phyloP scores from a whole-genome alignment of 345 rosid genomes.

The Brassica rapa region DNA sequence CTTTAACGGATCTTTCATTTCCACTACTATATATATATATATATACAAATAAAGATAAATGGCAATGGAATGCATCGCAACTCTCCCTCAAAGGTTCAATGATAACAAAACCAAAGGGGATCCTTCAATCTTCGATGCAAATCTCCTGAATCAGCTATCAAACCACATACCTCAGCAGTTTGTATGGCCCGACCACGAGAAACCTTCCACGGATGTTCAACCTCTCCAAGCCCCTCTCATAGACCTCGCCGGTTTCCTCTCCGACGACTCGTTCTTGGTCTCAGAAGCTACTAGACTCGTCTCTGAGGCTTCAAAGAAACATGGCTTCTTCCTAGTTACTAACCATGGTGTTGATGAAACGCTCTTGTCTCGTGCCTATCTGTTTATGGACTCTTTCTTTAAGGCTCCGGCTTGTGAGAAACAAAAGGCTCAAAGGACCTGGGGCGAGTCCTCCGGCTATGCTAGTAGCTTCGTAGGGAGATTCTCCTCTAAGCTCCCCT shows the following conservation, averaged over 20 bases:
- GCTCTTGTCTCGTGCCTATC: slow-evolving; percentile 15
- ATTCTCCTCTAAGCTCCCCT: slow-evolving; percentile 4
- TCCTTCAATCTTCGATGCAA: slow-evolving; percentile 57
- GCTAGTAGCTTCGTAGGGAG: slow-evolving; percentile 10
- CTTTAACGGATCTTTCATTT: slow-evolving; percentile 1
- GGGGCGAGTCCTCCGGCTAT: slow-evolving; percentile 11
- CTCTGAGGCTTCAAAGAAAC: slow-evolving; percentile 10
- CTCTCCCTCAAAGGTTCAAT: slow-evolving; percentile 26
- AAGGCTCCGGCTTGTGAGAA: neutral
- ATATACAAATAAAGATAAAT: slow-evolving; percentile 4
- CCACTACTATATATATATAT: neutral
- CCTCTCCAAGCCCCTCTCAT: slow-evolving; percentile 11
- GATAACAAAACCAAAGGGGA: slow-evolving; percentile 26
- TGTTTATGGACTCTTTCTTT: neutral
- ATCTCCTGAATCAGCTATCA: slow-evolving; percentile 33
- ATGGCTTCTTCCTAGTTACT: slow-evolving; percentile 21
- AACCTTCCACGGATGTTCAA: neutral
- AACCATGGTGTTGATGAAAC: slow-evolving; percentile 15
- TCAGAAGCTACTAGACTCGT: slow-evolving; percentile 12
- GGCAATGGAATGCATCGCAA: slow-evolving; percentile 37
- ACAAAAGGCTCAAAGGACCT: slow-evolving; percentile 13
- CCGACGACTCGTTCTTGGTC: slow-evolving; percentile 4
- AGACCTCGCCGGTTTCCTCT: slow-evolving; percentile 16
- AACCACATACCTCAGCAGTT: slow-evolving; percentile 12
- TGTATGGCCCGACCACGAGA: slow-evolving; percentile 17